Base-by-base conservation (phyloP, 129 eudicot genomes). In the Tagetes erecta region DNA sequence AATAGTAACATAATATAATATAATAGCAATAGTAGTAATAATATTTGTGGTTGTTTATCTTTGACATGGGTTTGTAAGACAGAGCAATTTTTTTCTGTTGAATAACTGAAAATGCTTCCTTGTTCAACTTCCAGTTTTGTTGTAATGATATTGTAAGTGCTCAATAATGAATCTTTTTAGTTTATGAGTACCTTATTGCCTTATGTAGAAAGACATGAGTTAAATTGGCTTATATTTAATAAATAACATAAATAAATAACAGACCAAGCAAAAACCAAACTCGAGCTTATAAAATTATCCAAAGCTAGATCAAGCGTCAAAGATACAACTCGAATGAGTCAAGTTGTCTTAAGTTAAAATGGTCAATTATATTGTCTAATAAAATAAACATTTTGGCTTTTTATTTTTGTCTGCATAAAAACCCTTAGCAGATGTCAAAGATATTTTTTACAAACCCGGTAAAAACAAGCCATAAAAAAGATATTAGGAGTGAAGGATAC, bases 31-130 rank as follows among this genome's bases (percentile, higher is more conserved):
- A 52, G 2, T n/a, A 52, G 14, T 14, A 52, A 52, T 68, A 67
- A 42, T 75, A 36, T 69, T 67, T 31, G 34, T 39, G 76, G 63
- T 83, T 45, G 72, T 69, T 77, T 63, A 63, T 82, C 79, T 85
- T 85, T 81, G 80, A 69, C 74, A 71, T 78, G 82, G 72, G 82
- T 78, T 64, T 78, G 83, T 81, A 81, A 81, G 79, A 13, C 81
- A 38, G 12, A 36, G 70, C 80, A 51, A 44, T 12, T 40, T 75
- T 74, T 81, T 55, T 69, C 36, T 68, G 78, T 81, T 76, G 72
- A 81, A 70, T 81, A 70, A 76, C 76, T 41, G 78, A 66, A 70
- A 76, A 63, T 81, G 52, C 30, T 69, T 70, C 12, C 64, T 39
- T 74, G 78, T 8, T 78, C 69, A 66, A 79, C 39, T 71, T 72